These are phyloP conservation scores for Taxawa tesnikishii DNA, from an alignment of 2,329 filamentous ascomycete genomes.

Conservation along the genomic window DNA sequence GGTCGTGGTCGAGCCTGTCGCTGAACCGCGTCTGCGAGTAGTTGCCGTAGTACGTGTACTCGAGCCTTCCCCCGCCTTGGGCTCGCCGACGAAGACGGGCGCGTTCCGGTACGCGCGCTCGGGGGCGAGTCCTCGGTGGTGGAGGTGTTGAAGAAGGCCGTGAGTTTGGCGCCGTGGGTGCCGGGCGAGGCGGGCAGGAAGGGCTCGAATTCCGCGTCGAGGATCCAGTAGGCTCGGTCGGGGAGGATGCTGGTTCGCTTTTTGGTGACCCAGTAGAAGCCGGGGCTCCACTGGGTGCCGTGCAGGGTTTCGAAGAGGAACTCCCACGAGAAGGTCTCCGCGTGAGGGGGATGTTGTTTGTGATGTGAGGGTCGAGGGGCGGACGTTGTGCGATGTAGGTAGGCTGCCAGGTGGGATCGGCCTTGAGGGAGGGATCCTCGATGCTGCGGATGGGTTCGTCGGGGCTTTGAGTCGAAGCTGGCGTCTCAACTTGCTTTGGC, in stretches of 20 bases:
- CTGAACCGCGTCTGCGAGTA: conserved; percentile 32
- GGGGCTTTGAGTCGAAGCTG: conserved; percentile 3
- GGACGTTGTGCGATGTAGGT: conserved; percentile 21
- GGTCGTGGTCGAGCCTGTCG: conserved; percentile 32
- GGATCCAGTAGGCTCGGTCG: conserved; percentile 27
- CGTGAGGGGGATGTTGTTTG: conserved; percentile 9
- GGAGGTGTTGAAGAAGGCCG: conserved; percentile 30
- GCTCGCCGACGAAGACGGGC: conserved; percentile 27
- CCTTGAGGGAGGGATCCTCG: not conserved
- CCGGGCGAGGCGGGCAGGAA: conserved; percentile 28
- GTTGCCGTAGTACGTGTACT: conserved; percentile 32
- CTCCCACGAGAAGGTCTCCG: conserved; percentile 24
- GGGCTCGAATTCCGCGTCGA: conserved; percentile 26
- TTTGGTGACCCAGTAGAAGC: conserved; percentile 23
- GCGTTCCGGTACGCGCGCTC: conserved; percentile 21
- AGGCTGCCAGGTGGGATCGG: conserved; percentile 22
- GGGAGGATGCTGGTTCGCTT: conserved; percentile 16
- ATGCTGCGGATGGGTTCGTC: conserved; percentile 9
- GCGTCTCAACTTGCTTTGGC: not conserved
- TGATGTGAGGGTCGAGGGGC: conserved; percentile 7
- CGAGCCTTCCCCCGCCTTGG: conserved; percentile 5
- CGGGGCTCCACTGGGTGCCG: conserved; percentile 27
- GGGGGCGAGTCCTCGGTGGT: conserved; percentile 13
- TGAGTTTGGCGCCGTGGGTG: conserved; percentile 33
- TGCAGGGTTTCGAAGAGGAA: conserved; percentile 25